Evolutionary conservation across 768 basidiomycete genomes (phyloP), one percentile per base, ranked within the genome.

Genomic region (Serendipita vermifera): DNA sequence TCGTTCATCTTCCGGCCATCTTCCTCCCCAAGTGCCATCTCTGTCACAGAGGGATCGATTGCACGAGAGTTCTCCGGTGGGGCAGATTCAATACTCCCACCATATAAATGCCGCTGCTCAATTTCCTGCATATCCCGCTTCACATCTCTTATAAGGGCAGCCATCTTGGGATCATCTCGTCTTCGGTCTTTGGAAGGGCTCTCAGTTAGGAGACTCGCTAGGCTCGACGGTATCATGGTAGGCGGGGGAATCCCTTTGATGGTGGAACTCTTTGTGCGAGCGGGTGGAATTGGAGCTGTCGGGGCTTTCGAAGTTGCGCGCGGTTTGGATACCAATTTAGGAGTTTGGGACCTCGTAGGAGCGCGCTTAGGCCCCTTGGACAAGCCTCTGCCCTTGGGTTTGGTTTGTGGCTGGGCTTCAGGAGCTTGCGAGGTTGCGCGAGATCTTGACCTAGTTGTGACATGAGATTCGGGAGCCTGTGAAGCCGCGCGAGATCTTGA

Each of bases 11-110:
- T 51, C 46, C 29, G 46, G 26, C 24, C 46, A 7, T 29, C 46
- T 31, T 51, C 46, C 32, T 20, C 46, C n/a, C 46, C 46, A 7
- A 51, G 46, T 7, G 46, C 46, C 46, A 51, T 51, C 46, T 51
- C 22, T 15, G 46, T 51, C 5, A 51, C 46, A 51, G 46, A 24
- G 15, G 26, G 46, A 27, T 51, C 46, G 24, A 51, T 31, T 26
- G 26, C 46, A 9, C 29, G 20, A 27, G 46, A 15, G n/a, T n/a
- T n/a, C 17, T 20, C 17, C 7, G 17, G 0, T 31, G 46, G n/a
- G 22, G 26, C 46, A 20, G 9, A 5, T 29, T 51, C 22, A 9
- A n/a, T 31, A 22, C n/a, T 7, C 20, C 32, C 29, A 5, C 20
- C 20, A 5, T 22, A 15, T 9, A 31, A 24, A 24, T 24, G 9